phyloP scores from a whole-genome alignment of 169 alveolate genomes.

The Plasmodium gaboni region DNA sequence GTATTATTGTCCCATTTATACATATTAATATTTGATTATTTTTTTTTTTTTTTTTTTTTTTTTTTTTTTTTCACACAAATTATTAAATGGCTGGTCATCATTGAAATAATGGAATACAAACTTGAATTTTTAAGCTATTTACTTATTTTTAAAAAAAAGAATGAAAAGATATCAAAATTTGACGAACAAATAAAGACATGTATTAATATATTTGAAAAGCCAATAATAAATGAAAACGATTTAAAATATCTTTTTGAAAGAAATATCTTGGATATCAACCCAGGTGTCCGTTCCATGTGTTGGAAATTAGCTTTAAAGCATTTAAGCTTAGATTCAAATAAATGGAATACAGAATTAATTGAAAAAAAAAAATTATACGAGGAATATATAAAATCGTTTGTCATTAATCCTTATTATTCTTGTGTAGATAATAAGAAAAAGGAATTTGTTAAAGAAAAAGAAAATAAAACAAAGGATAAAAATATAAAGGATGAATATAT shows the following conservation, averaged over 20 bases:
- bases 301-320: conserved; percentile 76
- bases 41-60: conserved; percentile 2
- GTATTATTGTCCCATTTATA: neutral
- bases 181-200: conserved; percentile 67
- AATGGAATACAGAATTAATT: conserved; percentile 61
- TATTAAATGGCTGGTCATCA: neutral
- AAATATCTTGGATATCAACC: conserved; percentile 71
- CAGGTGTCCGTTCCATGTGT: conserved; percentile 72
- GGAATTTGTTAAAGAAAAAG: neutral
- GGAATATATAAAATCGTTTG: conserved; percentile 63
- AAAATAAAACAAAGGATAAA: neutral
- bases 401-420: conserved; percentile 22
- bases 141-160: conserved; percentile 62
- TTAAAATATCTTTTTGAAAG: conserved; percentile 52
- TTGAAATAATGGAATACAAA: conserved; percentile 61
- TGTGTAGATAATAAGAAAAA: neutral
- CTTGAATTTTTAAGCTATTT: conserved; percentile 61
- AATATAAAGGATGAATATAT: no score
- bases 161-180: conserved; percentile 69
- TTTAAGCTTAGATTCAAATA: conserved; percentile 55
- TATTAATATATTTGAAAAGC: conserved; percentile 72
- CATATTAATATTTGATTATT: neutral
- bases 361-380: conserved; percentile 71
- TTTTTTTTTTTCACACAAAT: neutral
- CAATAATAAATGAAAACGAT: conserved; percentile 55